Conservation (phyloP, 2,329 filamentous ascomycete species). For the Exophiala phaeomuriformis region DNA sequence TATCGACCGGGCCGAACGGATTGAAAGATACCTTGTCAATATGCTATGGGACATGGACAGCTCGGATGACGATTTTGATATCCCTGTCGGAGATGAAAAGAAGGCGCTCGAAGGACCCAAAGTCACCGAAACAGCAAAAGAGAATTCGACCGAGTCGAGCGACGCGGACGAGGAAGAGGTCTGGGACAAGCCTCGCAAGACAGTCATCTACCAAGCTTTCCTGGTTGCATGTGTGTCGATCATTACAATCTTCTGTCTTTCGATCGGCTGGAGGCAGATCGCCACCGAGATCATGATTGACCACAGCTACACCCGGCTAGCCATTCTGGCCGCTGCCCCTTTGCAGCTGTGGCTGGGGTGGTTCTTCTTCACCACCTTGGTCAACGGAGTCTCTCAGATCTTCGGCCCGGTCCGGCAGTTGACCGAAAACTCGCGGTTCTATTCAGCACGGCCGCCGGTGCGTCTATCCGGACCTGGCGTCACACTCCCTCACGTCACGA, state of each 20-base stretch:
- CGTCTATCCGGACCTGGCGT: slow-evolving; percentile 30
- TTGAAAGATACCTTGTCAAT: slow-evolving; percentile 43
- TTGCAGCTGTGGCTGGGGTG: slow-evolving; percentile 52
- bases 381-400: slow-evolving; percentile 37
- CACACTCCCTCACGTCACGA: slow-evolving; percentile 51
- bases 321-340: slow-evolving; percentile 47
- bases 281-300: slow-evolving; percentile 51
- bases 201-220: slow-evolving; percentile 50
- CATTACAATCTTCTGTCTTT: slow-evolving; percentile 49
- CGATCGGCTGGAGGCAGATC: slow-evolving; percentile 49
- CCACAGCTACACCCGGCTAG: slow-evolving; percentile 47
- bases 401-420: slow-evolving; percentile 41
- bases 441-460: slow-evolving; percentile 37
- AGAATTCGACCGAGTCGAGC: slow-evolving; percentile 20
- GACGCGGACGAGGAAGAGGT: slow-evolving; percentile 2
- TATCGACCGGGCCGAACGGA: slow-evolving; percentile 44
- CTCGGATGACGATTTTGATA: slow-evolving; percentile 36
- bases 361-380: slow-evolving; percentile 44
- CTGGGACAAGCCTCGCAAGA: slow-evolving; percentile 36
- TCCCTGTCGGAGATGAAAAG: slow-evolving; percentile 5
- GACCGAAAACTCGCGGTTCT: slow-evolving; percentile 41
- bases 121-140: slow-evolving; percentile 34
- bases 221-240: slow-evolving; percentile 48
- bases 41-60: slow-evolving; percentile 30
- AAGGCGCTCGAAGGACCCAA: slow-evolving; percentile 29